Base-by-base conservation (phyloP, 257 asterid species). In the Solanum pimpinellifolium region DNA sequence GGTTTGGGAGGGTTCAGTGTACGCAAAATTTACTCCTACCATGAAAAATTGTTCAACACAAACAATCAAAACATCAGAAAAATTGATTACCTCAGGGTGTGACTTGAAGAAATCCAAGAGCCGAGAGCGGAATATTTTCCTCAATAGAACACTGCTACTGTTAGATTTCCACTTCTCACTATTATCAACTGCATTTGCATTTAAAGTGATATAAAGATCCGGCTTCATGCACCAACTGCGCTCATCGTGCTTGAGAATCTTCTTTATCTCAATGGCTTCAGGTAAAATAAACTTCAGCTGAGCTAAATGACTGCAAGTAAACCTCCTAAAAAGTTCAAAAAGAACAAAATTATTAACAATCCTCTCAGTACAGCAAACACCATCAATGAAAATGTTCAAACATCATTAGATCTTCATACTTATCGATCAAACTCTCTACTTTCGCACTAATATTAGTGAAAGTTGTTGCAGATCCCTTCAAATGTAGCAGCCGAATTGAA, bases 221-320 rank as follows among this genome's bases (percentile, higher is more conserved):
- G 99, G 97, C 89, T 88, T 94, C 98, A 95, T 94, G 89, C 97
- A 94, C 84, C 91, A 44, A 2, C 98, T 94, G 81, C 84, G 91
- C 87, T 94, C 99, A 75, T 97, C 99, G 23, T 52, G 92, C 69
- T 69, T 89, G 83, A 93, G 92, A 44, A 90, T 86, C 90, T 92
- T 95, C 92, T 93, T 94, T 21, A 97, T 23, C 89, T 90, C 93
- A 85, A 97, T 92, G 49, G 93, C 98, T 92, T 94, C 98, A 21
- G 98, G 97, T 94, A 96, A 74, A 87, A 96, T 85, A 86, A 90
- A 96, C 92, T 94, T 95, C 91, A 96, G 16, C 89, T 96, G 98
- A 72, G 95, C 98, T 88, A 96, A 91, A 92, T 97, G 97, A 39
- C 91, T 35, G 29, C 89, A 86, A 3, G 94, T 86, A 87, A 97